Base-by-base conservation (phyloP, 345 rosid species). In the Populus pruinosa region DNA sequence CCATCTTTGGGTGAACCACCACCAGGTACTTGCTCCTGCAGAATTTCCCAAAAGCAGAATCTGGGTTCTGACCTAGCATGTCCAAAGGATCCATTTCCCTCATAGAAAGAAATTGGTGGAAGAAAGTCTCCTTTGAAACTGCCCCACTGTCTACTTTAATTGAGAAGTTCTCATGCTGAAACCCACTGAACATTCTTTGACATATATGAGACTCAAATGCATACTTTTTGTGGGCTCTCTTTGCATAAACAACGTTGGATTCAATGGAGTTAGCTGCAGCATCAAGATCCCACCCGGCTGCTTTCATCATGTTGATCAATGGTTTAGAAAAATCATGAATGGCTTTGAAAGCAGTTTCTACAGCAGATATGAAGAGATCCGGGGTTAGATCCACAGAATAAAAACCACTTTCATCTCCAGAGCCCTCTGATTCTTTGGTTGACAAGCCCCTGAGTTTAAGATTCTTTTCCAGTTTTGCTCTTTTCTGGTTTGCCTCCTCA, bases 241-340 rank as follows among this genome's bases (percentile, higher is more conserved):
- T 93, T 35, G 96, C 91, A 80, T 91, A 93, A 69, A 80, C 84
- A 79, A 91, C 97, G 69, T 86, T 83, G 16, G 89, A 87, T 72
- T 93, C 97, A 47, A 93, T 91, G 9, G 96, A 91, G 67, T 83
- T 80, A 64, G 96, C 91, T 8, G 97, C 97, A 81, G 96, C 90
- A 79, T 93, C 97, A 78, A 93, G 97, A 85, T 93, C 96, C 97
- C 97, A 90, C 69, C 94, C 93, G 39, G 97, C 92, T 70, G 93
- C 97, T 87, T 91, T 91, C 96, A 93, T 91, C 96, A 93, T 91
- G 85, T 91, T 93, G 82, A 93, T 91, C 75, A 93, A 64, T 17
- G 94, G 93, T 67, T 93, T 93, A 20, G 94, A 90, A 81, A 93
- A 93, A 88, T 91, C 96, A 16, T 93, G 97, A 71, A 91, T 88